Evolutionary conservation across 2,329 filamentous ascomycete genomes (phyloP).

Genomic region (Alternaria ethzedia): DNA sequence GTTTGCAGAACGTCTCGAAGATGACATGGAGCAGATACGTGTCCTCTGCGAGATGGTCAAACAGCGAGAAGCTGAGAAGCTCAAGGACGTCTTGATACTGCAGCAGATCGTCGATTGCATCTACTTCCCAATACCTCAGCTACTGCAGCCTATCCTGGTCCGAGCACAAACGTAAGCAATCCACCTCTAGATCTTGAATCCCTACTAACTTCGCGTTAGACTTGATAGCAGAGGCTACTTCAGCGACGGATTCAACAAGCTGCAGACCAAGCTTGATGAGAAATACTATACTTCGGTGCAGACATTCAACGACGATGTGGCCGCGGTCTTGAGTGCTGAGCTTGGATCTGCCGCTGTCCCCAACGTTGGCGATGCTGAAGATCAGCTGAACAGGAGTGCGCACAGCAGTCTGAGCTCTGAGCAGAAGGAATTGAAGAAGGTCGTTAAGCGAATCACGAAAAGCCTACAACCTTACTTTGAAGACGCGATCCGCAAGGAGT

Average conservation of each 20-base stretch:
- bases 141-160: slow-evolving; percentile 79
- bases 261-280: slow-evolving; percentile 61
- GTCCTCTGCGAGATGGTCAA: slow-evolving; percentile 73
- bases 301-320: slow-evolving; percentile 65
- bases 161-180: slow-evolving; percentile 80
- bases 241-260: slow-evolving; percentile 58
- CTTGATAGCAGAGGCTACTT: slow-evolving; percentile 61
- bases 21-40: slow-evolving; percentile 79
- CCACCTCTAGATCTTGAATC: not conserved
- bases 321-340: slow-evolving; percentile 61
- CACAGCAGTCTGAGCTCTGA: slow-evolving; percentile 61
- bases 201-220: slow-evolving; percentile 20
- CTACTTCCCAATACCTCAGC: slow-evolving; percentile 85
- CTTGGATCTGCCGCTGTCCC: slow-evolving; percentile 57
- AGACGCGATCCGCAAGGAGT: slow-evolving; percentile 77
- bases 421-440: slow-evolving; percentile 78
- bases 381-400: slow-evolving; percentile 50
- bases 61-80: slow-evolving; percentile 76
- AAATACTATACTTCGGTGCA: slow-evolving; percentile 66
- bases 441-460: slow-evolving; percentile 90
- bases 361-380: slow-evolving; percentile 50
- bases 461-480: slow-evolving; percentile 80
- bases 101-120: slow-evolving; percentile 82
- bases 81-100: slow-evolving; percentile 77
- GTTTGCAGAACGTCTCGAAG: slow-evolving; percentile 78